Evolutionary conservation across 2,329 filamentous ascomycete species (phyloP), one percentile per base, ranked within the genome.

Genomic region (Plenodomus lindquistii): DNA sequence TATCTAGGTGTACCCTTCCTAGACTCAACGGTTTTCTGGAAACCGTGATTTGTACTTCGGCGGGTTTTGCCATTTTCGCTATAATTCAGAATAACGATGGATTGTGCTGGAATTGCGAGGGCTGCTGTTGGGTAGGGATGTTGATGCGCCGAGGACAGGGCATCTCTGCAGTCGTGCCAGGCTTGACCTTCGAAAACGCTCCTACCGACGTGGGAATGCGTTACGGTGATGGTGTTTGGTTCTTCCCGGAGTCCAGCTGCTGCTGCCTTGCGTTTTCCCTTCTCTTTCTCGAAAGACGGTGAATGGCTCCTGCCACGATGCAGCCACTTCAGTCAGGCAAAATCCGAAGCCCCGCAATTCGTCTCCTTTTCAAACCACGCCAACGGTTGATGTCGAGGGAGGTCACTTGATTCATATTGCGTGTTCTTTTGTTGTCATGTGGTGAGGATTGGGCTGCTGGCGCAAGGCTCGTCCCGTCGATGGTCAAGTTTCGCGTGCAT

Each of bases 331-430:
- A 31, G 6, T 13, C 27, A 15, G 27, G 27, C 15, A 13, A 7
- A 15, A 13, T 15, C 15, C 6, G 11, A 31, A 15, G 15, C 6
- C 4, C 11, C 27, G 15, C 6, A 31, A 31, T 31, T 13, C 27
- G 27, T 15, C 11, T 4, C 27, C 27, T 4, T 15, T 4, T 8
- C 6, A 4, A 15, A 15, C 9, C 11, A 8, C 15, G 27, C 27
- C 6, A 13, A 13, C 27, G 15, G 15, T 31, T 7, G 6, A 4
- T 15, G 15, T 31, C 27, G 27, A 15, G 27, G 27, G 4, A 57
- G 45, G 20, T 43, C 40, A 18, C 39, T 40, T 27, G 44, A 47
- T 16, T 57, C 56, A 34, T 45, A 40, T 27, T 45, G 42, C 15
- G 51, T 51, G 42, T 17, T 34, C 41, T 45, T 40, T 48, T 11